Conservation (phyloP, 306 rosid genomes). For the Begonia loranthoides region DNA sequence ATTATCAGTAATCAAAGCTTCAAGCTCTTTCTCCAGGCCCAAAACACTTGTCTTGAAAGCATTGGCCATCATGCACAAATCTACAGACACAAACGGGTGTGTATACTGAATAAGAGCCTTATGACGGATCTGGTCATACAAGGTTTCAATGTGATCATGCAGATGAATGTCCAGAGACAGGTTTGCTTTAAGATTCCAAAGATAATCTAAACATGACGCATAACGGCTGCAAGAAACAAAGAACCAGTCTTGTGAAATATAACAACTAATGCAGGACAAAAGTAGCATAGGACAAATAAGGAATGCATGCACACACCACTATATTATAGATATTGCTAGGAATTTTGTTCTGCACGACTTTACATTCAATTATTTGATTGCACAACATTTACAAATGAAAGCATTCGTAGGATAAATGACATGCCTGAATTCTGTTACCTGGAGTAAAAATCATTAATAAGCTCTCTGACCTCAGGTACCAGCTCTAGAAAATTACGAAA, state of each 20-base stretch:
- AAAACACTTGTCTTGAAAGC: conserved; percentile 89
- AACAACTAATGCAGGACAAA: no score
- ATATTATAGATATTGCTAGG: no score
- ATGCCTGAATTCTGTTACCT: conserved; percentile 29
- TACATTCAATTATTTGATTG: no score
- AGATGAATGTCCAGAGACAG: conserved; percentile 77
- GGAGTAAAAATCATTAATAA: conserved; percentile 85
- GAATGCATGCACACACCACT: no score
- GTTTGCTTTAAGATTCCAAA: conserved; percentile 84
- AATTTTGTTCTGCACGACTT: no score
- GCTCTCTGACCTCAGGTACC: conserved; percentile 94
- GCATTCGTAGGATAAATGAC: no score
- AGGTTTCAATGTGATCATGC: conserved; percentile 87
- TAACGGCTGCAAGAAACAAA: conserved; percentile 54
- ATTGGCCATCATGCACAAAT: conserved; percentile 79
- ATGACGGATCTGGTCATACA: conserved; percentile 89
- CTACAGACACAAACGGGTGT: conserved; percentile 91
- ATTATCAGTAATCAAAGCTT: conserved; percentile 84
- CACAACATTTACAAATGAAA: no score
- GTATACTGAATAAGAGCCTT: conserved; percentile 94
- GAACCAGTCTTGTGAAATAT: neutral
- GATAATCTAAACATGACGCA: conserved; percentile 95
- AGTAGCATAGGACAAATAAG: no score
- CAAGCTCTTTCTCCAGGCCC: conserved; percentile 94
- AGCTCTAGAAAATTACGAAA: conserved; percentile 91